A percentile compares a stretch with the other conserved stretches of the same genome.
Evolutionary conservation across 352 stramenopile species (phyloP).

Genomic region (Elongisporangium prolatum): DNA sequence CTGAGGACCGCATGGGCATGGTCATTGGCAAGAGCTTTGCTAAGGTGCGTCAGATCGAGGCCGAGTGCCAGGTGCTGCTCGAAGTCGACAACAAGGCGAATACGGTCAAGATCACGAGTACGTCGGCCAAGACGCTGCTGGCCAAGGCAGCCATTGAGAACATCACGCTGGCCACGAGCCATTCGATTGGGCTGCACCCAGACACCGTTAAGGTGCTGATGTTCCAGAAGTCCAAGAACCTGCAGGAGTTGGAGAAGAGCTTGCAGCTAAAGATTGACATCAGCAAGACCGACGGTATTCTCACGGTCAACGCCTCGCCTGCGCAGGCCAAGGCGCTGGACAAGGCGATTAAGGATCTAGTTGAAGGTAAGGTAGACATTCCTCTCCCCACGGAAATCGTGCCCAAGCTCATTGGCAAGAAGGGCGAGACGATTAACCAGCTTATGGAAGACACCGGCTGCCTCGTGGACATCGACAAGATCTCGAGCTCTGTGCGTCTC

Average conservation of each 20-base stretch:
- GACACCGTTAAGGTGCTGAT: conserved; percentile 76
- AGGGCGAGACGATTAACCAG: conserved; percentile 81
- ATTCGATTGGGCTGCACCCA: conserved; percentile 69
- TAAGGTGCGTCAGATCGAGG: conserved; percentile 54
- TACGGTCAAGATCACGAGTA: conserved; percentile 51
- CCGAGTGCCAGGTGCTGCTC: conserved; percentile 48
- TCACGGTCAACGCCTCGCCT: conserved; percentile 50
- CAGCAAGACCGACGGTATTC: conserved; percentile 57
- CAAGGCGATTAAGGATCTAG: conserved; percentile 49
- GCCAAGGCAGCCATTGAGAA: conserved; percentile 58
- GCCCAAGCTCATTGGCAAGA: conserved; percentile 82
- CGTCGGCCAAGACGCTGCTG: conserved; percentile 24
- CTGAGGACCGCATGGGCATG: conserved; percentile 53
- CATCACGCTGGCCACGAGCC: conserved; percentile 58
- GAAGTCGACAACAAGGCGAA: conserved; percentile 60
- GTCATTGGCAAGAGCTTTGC: conserved; percentile 66
- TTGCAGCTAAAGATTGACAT: conserved; percentile 67
- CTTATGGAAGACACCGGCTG: conserved; percentile 76
- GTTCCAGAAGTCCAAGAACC: conserved; percentile 66
- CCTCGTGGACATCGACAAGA: conserved; percentile 76
- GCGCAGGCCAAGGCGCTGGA: conserved; percentile 46
- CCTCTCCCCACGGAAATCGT: conserved; percentile 65
- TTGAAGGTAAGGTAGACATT: conserved; percentile 51
- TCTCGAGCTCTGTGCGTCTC: conserved; percentile 61
- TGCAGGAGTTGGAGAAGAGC: conserved; percentile 60